A percentile compares a stretch with the other conserved stretches of the same genome.
Conservation (phyloP, 352 stramenopile species). For the Phytophthora uliginosa region DNA sequence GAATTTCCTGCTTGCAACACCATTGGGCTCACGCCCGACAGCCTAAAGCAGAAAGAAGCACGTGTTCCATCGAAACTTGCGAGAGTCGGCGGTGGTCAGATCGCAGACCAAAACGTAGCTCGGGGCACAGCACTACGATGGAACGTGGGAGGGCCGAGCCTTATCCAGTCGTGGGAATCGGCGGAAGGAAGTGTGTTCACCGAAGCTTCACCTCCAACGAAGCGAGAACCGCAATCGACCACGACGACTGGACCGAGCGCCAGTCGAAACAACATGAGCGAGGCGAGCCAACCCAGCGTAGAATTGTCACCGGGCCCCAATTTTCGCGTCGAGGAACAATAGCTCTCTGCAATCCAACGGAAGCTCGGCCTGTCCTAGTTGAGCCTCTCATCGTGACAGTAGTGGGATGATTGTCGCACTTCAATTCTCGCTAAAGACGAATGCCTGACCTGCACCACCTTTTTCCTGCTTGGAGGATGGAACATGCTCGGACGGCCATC, state of each 20-base stretch:
- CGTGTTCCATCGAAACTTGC: constrained; percentile 34
- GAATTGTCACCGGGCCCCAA: background rate
- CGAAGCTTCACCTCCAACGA: constrained; percentile 30
- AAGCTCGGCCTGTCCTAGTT: background rate
- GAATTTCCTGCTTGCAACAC: constrained; percentile 1
- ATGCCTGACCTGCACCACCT: background rate
- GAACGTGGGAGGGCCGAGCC: constrained; percentile 6
- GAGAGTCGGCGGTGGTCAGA: constrained; percentile 28
- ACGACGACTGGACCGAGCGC: constrained; percentile 8
- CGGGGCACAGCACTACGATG: constrained; percentile 8
- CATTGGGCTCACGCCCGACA: constrained; percentile 9
- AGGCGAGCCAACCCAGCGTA: background rate
- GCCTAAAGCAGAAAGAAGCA: constrained; percentile 1
- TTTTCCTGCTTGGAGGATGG: background rate
- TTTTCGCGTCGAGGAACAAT: constrained; percentile 19
- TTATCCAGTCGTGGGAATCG: constrained; percentile 23
- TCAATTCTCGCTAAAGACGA: background rate
- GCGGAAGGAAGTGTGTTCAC: constrained; percentile 32
- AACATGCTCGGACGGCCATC: background rate
- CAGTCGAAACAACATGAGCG: constrained; percentile 2
- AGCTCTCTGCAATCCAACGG: constrained; percentile 3
- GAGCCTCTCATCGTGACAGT: constrained; percentile 4
- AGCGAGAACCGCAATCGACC: background rate
- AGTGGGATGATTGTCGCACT: constrained; percentile 12
- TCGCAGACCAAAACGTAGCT: constrained; percentile 16